phyloP scores from a whole-genome alignment of 192 early-diverging fungal genomes.

The Coemansia sp. region DNA sequence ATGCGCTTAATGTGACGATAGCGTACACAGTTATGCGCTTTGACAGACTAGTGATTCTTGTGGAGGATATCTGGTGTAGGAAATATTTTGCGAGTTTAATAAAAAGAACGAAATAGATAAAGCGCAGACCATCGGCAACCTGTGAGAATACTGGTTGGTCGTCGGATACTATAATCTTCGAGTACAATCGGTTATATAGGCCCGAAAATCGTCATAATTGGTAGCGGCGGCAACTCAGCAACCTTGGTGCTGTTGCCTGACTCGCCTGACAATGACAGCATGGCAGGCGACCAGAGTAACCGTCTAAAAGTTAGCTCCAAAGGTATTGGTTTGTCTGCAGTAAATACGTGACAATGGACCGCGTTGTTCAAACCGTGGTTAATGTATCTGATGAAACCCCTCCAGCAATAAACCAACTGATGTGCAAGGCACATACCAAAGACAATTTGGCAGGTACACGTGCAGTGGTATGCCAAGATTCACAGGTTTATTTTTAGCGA shows the following conservation, averaged over 20 bases:
- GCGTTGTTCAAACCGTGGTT: slow-evolving; percentile 10
- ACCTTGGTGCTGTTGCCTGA: slow-evolving; percentile 17
- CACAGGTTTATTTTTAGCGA: background rate
- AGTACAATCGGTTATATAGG: slow-evolving; percentile 4
- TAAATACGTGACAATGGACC: slow-evolving; percentile 30
- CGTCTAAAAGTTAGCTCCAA: slow-evolving; percentile 21
- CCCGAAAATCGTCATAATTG: background rate
- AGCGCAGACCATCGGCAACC: slow-evolving; percentile 9
- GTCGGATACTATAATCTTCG: background rate
- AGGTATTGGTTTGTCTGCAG: slow-evolving; percentile 15
- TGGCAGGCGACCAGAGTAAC: slow-evolving; percentile 26
- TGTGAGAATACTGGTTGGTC: background rate
- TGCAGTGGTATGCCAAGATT: slow-evolving; percentile 34
- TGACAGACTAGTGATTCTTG: background rate
- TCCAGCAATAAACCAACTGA: slow-evolving; percentile 11
- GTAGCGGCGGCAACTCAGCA: slow-evolving; percentile 29
- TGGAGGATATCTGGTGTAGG: background rate
- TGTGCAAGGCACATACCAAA: slow-evolving; percentile 29
- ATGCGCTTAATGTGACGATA: background rate
- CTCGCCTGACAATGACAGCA: slow-evolving; percentile 1
- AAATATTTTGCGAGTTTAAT: slow-evolving; percentile 75
- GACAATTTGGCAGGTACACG: slow-evolving; percentile 43
- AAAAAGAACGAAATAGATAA: background rate
- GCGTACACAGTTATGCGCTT: background rate
- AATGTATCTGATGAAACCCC: background rate